phyloP scores from a whole-genome alignment of 805 yeast species.

The Lipomyces oligophaga region DNA sequence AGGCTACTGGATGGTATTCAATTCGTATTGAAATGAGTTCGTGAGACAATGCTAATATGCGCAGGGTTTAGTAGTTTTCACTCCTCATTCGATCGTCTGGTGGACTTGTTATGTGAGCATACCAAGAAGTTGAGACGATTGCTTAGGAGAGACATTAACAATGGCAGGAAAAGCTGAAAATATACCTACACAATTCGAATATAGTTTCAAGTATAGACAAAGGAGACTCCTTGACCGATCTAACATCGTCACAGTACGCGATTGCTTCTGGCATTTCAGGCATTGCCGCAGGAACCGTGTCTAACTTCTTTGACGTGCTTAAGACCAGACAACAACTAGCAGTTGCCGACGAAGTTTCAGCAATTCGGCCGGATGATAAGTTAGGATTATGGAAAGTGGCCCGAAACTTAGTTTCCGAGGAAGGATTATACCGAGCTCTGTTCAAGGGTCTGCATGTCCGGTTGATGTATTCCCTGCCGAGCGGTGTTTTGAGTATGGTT shows the following conservation, averaged over 20 bases:
- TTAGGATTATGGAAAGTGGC: slow-evolving; percentile 39
- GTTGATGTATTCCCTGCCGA: slow-evolving; percentile 40
- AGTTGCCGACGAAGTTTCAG: slow-evolving; percentile 40
- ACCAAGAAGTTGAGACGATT: background rate
- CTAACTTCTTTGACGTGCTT: slow-evolving; percentile 43
- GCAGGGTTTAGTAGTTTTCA: slow-evolving; percentile 41
- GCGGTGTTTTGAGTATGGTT: slow-evolving; percentile 42
- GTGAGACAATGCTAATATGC: background rate
- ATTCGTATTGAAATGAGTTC: background rate
- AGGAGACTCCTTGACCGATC: slow-evolving; percentile 1
- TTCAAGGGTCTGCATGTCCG: slow-evolving; percentile 41
- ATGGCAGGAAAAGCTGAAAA: slow-evolving; percentile 17
- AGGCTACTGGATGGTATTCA: slow-evolving; percentile 51
- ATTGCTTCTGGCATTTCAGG: slow-evolving; percentile 40
- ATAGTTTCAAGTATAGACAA: background rate
- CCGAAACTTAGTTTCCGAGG: slow-evolving; percentile 38
- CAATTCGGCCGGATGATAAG: slow-evolving; percentile 41
- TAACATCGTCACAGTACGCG: slow-evolving; percentile 22
- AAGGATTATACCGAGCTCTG: slow-evolving; percentile 38
- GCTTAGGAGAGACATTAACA: background rate
- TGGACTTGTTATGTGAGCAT: slow-evolving; percentile 40
- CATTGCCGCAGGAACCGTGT: slow-evolving; percentile 37
- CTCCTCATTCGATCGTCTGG: slow-evolving; percentile 45
- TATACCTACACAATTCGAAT: slow-evolving; percentile 4
- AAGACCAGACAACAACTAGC: slow-evolving; percentile 47